Conservation (phyloP, 192 early-diverging fungal genomes). For the Chytriomyces confervae region DNA sequence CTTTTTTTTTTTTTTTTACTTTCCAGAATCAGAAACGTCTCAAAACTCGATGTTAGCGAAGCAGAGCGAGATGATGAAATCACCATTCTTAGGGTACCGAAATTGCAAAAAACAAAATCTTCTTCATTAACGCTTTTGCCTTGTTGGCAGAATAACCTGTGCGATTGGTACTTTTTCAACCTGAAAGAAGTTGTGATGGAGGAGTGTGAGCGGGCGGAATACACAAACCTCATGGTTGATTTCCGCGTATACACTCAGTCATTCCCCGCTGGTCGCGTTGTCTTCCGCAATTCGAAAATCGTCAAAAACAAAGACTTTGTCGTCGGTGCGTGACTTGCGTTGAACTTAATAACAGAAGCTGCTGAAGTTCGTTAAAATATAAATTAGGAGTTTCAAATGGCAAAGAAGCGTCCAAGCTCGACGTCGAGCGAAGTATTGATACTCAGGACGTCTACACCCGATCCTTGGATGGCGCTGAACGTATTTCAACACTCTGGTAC, state of each 20-base stretch:
- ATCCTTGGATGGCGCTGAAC: conserved; percentile 34
- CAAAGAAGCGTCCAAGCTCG: conserved; percentile 36
- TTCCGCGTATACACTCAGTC: conserved; percentile 35
- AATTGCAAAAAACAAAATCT: neutral
- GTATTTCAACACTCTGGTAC: conserved; percentile 57
- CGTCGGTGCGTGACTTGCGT: conserved; percentile 26
- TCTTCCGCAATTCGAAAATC: conserved; percentile 52
- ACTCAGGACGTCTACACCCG: conserved; percentile 48
- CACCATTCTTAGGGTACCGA: conserved; percentile 26
- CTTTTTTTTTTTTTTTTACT: neutral
- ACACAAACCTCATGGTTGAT: conserved; percentile 49
- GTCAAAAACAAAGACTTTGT: conserved; percentile 50
- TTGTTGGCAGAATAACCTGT: conserved; percentile 38
- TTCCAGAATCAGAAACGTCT: conserved; percentile 17
- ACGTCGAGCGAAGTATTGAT: conserved; percentile 46
- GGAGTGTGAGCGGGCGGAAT: conserved; percentile 58
- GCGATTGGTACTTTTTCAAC: conserved; percentile 57
- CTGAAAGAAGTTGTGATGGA: conserved; percentile 52
- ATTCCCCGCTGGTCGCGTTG: conserved; percentile 41
- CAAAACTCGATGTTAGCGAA: conserved; percentile 37
- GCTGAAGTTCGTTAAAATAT: neutral
- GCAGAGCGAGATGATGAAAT: conserved; percentile 40
- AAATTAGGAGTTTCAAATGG: neutral
- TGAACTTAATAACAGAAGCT: neutral
- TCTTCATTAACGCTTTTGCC: neutral